phyloP scores from a whole-genome alignment of 352 stramenopile genomes.

The Globisporangium recalcitrans region DNA sequence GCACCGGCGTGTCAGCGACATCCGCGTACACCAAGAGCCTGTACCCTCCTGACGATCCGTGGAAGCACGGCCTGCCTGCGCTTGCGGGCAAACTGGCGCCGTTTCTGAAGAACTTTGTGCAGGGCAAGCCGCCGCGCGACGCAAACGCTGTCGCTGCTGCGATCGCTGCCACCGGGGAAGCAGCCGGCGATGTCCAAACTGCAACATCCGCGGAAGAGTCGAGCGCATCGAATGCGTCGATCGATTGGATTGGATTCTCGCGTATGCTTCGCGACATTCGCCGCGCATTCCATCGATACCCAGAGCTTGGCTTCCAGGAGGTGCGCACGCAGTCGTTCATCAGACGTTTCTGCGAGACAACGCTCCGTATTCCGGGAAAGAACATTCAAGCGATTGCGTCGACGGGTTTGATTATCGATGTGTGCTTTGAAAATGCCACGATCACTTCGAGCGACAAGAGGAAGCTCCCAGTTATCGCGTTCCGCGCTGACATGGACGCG shows the following conservation, averaged over 20 bases:
- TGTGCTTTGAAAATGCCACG: constrained; percentile 69
- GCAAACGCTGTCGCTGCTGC: constrained; percentile 16
- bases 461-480: constrained; percentile 82
- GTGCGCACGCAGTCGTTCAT: constrained; percentile 85
- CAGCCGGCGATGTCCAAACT: neutral
- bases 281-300: constrained; percentile 84
- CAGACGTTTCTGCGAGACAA: constrained; percentile 71
- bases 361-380: constrained; percentile 66
- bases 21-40: constrained; percentile 30
- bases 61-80: constrained; percentile 53
- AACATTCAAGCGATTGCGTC: constrained; percentile 75
- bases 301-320: constrained; percentile 91
- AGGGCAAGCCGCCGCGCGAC: constrained; percentile 20
- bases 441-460: constrained; percentile 43
- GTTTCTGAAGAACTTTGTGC: constrained; percentile 58
- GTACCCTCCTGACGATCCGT: constrained; percentile 64
- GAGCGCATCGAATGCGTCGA: neutral
- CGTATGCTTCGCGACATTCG: constrained; percentile 75
- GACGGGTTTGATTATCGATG: constrained; percentile 89
- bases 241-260: constrained; percentile 68
- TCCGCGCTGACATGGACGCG: constrained; percentile 95
- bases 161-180: constrained; percentile 4
- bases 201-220: neutral
- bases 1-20: neutral
- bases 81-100: constrained; percentile 49